Conservation (phyloP, 257 asterid genomes). For the Przewalskia tangutica region DNA sequence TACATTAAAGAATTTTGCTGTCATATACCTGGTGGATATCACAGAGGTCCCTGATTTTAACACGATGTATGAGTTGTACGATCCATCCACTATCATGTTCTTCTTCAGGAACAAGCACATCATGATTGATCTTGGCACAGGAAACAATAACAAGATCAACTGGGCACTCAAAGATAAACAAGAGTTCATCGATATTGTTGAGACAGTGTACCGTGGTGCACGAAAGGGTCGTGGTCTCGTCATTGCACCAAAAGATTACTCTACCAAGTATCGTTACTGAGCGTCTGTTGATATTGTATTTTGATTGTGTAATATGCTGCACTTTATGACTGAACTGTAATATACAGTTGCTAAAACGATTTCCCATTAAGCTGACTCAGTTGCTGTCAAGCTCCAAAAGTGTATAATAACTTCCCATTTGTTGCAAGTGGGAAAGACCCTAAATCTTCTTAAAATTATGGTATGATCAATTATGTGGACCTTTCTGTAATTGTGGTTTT, state of each 20-base stretch:
- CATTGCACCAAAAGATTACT: slow-evolving; percentile 96
- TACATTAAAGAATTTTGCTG: slow-evolving; percentile 80
- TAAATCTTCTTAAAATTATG: not conserved
- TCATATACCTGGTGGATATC: slow-evolving; percentile 77
- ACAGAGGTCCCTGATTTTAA: slow-evolving; percentile 93
- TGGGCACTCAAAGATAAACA: slow-evolving; percentile 98
- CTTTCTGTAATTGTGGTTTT: not conserved
- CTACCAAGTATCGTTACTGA: slow-evolving; percentile 86
- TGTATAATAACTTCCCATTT: not conserved
- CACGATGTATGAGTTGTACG: slow-evolving; percentile 93
- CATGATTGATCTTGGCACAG: slow-evolving; percentile 94
- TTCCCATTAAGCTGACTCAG: not conserved
- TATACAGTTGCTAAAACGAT: not conserved
- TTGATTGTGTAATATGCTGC: not conserved
- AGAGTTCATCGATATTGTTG: slow-evolving; percentile 91
- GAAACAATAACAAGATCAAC: slow-evolving; percentile 93
- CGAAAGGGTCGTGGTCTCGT: slow-evolving; percentile 97
- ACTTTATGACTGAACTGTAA: not conserved
- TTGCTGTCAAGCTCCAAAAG: not conserved
- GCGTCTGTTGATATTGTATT: not conserved
- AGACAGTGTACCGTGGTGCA: slow-evolving; percentile 92
- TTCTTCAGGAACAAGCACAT: slow-evolving; percentile 98
- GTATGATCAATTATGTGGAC: not conserved
- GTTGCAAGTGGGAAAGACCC: not conserved
- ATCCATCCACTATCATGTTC: slow-evolving; percentile 90